A percentile compares a stretch with the other conserved stretches of the same genome.
phyloP scores from a whole-genome alignment of 139 green algal species.

The Micractinium sp. region DNA sequence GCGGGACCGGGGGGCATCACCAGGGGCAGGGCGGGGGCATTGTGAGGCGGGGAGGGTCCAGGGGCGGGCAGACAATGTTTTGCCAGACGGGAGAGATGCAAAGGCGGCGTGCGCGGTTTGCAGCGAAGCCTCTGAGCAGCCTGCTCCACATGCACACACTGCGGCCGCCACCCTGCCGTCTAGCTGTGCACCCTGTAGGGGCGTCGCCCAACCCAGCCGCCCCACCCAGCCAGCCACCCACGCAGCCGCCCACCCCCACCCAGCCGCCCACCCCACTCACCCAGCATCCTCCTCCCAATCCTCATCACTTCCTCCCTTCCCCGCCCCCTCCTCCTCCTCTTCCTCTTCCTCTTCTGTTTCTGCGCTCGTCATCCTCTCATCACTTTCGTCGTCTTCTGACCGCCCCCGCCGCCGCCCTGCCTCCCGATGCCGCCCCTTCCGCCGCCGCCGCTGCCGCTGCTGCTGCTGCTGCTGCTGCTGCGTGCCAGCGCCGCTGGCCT shows the following conservation, averaged over 20 bases:
- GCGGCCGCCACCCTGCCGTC: not conserved
- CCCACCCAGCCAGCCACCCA: not conserved
- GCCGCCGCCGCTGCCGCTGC: not conserved
- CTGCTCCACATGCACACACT: not conserved
- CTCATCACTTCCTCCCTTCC: not conserved
- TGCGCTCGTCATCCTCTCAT: not conserved
- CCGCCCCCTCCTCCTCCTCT: not conserved
- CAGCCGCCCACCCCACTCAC: not conserved
- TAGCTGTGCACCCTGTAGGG: not conserved
- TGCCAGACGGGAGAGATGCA: no score
- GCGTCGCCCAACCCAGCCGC: not conserved
- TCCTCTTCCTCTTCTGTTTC: not conserved
- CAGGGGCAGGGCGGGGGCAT: no score
- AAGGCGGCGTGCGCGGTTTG: no score
- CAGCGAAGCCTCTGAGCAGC: no score
- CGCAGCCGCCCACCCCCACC: no score
- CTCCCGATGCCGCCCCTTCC: not conserved
- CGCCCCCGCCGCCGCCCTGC: not conserved
- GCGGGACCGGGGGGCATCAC: no score
- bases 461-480: not conserved
- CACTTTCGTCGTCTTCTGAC: not conserved
- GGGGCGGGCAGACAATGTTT: no score
- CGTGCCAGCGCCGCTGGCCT: not conserved
- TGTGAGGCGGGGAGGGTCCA: no score
- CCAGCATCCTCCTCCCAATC: conserved; percentile 10